Conservation (phyloP, 345 rosid genomes). For the Chamaenerion angustifolium region DNA sequence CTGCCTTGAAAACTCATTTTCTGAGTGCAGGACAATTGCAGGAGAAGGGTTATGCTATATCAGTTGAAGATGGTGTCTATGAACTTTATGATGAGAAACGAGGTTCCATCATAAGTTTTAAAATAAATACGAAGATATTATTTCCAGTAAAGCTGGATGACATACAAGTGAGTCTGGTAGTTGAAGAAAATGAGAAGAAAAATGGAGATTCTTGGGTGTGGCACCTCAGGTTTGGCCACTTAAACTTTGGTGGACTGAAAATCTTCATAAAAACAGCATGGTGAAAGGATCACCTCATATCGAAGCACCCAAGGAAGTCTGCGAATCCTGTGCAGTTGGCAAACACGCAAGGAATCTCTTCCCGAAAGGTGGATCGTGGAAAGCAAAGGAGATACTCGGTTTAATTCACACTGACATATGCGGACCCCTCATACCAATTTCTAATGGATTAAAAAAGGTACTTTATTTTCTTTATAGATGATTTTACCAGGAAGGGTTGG, state of each 20-base stretch:
- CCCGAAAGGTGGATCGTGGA: not conserved
- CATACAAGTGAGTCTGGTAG: not conserved
- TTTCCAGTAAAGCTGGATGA: not conserved
- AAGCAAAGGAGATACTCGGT: not conserved
- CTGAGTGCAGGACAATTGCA: not conserved
- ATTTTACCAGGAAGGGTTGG: no score
- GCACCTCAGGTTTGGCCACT: not conserved
- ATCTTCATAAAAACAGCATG: slow-evolving; percentile 2
- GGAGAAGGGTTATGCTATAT: not conserved
- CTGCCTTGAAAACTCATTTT: not conserved
- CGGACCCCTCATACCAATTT: no score
- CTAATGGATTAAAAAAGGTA: no score
- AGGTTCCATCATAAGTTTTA: not conserved
- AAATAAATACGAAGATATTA: slow-evolving; percentile 1
- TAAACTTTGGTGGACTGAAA: slow-evolving; percentile 1
- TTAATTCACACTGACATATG: not conserved
- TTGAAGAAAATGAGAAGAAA: no score
- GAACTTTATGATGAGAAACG: not conserved
- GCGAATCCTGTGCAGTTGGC: not conserved
- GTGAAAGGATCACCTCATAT: slow-evolving; percentile 1
- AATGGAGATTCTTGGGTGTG: not conserved
- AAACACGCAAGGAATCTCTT: not conserved
- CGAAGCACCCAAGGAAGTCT: not conserved
- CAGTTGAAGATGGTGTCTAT: not conserved
- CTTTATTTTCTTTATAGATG: no score